Evolutionary conservation across 345 rosid species (phyloP).

Genomic region (Citrus cavaleriei): DNA sequence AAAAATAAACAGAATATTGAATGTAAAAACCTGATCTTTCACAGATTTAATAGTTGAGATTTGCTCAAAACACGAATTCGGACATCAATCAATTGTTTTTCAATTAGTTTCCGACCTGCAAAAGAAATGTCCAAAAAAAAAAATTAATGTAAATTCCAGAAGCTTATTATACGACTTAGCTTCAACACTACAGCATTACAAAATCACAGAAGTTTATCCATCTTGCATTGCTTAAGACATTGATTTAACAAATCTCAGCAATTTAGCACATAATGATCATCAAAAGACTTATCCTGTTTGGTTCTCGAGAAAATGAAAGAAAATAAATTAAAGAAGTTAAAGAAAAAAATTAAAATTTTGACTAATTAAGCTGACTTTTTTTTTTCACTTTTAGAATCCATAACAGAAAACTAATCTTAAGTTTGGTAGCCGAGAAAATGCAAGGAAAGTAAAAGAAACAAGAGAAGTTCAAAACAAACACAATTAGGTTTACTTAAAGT

Average conservation of each 20-base stretch:
- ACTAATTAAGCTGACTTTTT: not conserved
- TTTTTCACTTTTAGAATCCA: not conserved
- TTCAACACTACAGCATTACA: not conserved
- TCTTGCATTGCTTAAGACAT: not conserved
- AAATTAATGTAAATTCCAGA: not conserved
- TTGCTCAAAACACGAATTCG: not conserved
- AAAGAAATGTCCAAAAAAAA: not conserved
- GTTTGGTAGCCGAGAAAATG: constrained; percentile 1
- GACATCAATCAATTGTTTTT: not conserved
- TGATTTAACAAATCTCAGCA: not conserved
- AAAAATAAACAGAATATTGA: not conserved
- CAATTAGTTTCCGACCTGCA: not conserved
- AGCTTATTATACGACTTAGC: not conserved
- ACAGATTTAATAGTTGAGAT: not conserved
- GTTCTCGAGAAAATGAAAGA: not conserved
- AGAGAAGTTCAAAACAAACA: not conserved
- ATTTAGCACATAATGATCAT: not conserved
- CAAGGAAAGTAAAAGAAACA: constrained; percentile 1
- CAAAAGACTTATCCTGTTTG: not conserved
- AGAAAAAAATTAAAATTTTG: not conserved
- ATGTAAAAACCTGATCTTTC: constrained; percentile 2
- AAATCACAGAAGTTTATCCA: not conserved
- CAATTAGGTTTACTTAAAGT: no score
- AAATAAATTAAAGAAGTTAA: not conserved
- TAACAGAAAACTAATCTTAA: not conserved